Evolutionary conservation across 441 rosid species (phyloP).

Genomic region (Melastoma candidum): DNA sequence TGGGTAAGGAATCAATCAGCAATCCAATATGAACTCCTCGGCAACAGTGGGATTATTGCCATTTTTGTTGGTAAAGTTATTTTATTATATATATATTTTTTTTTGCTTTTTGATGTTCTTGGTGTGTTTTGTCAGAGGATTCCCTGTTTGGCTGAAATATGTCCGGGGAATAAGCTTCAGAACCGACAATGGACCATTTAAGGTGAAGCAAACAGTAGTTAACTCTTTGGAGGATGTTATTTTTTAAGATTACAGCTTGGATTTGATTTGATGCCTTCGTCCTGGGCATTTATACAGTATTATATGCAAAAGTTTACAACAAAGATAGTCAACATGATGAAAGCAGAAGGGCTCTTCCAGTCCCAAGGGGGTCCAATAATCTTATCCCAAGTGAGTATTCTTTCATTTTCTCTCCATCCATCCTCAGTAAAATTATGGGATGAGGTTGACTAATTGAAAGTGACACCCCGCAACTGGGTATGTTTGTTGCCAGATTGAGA

Average conservation of each 20-base stretch:
- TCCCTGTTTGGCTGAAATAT: slow-evolving; percentile 53
- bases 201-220: slow-evolving; percentile 19
- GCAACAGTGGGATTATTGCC: not conserved
- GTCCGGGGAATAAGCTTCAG: slow-evolving; percentile 27
- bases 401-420: too few relatives aligned
- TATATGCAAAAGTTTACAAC: slow-evolving; percentile 43
- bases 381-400: too few relatives aligned
- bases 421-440: too few relatives aligned
- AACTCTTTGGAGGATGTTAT: too few relatives aligned
- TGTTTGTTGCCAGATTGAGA: too few relatives aligned
- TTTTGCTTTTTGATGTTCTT: not conserved
- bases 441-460: too few relatives aligned
- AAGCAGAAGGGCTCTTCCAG: slow-evolving; percentile 16
- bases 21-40: not conserved
- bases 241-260: too few relatives aligned
- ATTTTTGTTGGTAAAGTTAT: too few relatives aligned
- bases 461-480: too few relatives aligned
- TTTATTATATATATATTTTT: too few relatives aligned
- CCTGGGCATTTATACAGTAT: slow-evolving; percentile 11
- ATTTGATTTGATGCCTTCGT: not conserved
- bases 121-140: slow-evolving; percentile 17
- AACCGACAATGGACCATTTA: slow-evolving; percentile 32
- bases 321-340: slow-evolving; percentile 32
- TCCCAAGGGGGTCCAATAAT: too few relatives aligned
- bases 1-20: slow-evolving; percentile 24